phyloP scores from a whole-genome alignment of 139 green algal genomes.

The Coelastrella sp. region DNA sequence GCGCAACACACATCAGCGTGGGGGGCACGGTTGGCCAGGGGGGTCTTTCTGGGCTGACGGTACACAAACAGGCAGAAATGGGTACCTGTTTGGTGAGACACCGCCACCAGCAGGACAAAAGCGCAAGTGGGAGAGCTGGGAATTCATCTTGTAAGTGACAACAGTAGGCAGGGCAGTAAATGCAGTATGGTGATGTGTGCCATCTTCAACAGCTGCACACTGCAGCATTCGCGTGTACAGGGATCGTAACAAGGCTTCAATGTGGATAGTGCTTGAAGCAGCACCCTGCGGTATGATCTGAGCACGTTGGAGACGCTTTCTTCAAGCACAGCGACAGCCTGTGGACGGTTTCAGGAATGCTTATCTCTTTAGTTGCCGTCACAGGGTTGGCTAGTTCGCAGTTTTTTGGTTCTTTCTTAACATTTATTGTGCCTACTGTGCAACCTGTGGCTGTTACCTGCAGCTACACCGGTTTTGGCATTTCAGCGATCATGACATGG shows the following conservation, averaged over 20 bases:
- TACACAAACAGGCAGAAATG: slow-evolving; percentile 76
- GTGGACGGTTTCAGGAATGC: not conserved
- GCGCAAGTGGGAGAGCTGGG: slow-evolving; percentile 88
- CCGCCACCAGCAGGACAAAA: slow-evolving; percentile 79
- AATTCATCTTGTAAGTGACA: slow-evolving; percentile 87
- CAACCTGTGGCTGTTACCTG: not conserved
- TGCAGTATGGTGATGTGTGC: too few species aligned
- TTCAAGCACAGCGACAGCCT: not conserved
- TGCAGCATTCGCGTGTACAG: too few species aligned
- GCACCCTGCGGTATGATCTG: too few species aligned
- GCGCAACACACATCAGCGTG: slow-evolving; percentile 14
- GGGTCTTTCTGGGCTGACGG: slow-evolving; percentile 84
- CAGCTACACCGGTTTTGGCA: slow-evolving; percentile 61
- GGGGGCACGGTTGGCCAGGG: slow-evolving; percentile 58
- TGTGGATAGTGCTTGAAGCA: too few species aligned
- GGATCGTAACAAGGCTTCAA: too few species aligned
- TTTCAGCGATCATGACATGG: slow-evolving; percentile 39
- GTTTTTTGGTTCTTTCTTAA: too few species aligned
- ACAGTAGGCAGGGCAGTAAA: too few species aligned
- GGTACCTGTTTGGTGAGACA: slow-evolving; percentile 89
- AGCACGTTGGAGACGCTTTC: too few species aligned
- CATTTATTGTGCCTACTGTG: too few species aligned
- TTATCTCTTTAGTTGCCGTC: too few species aligned
- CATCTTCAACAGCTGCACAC: too few species aligned
- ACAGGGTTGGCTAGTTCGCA: too few species aligned